Evolutionary conservation across 2,329 filamentous ascomycete species (phyloP).

Genomic region (Simplicillium aogashimaense): DNA sequence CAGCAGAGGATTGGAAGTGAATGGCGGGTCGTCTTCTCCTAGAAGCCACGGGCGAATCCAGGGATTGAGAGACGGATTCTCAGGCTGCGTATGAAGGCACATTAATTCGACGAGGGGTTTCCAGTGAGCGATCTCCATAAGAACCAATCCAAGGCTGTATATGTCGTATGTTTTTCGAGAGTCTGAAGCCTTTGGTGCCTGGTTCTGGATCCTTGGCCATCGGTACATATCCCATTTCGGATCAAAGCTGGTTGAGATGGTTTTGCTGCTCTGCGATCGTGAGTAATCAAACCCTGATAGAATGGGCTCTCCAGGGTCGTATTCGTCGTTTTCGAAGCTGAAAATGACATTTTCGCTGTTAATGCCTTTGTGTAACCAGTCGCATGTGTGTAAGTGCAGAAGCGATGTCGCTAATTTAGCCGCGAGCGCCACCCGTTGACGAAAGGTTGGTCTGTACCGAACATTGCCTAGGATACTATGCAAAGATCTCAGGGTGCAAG

Average conservation of each 20-base stretch:
- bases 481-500: neutral
- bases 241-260: neutral
- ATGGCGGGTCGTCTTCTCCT: neutral
- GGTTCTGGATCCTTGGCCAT: neutral
- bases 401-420: neutral
- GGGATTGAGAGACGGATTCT: neutral
- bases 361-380: constrained; percentile 1
- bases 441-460: neutral
- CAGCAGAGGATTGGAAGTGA: neutral
- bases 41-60: neutral
- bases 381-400: neutral
- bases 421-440: neutral
- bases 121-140: constrained; percentile 1
- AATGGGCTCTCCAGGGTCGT: neutral
- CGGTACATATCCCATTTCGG: constrained; percentile 1
- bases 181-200: neutral
- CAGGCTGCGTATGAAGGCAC: neutral
- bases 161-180: constrained; percentile 2
- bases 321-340: neutral
- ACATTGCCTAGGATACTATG: neutral
- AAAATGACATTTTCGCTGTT: constrained; percentile 1
- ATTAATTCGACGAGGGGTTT: neutral
- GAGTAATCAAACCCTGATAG: constrained; percentile 1
- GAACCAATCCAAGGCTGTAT: neutral
- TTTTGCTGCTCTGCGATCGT: neutral